A percentile compares a stretch with the other conserved stretches of the same genome.
These are phyloP conservation scores for Cordyceps cateniannulata DNA, from an alignment of 2,329 filamentous ascomycete species.

Conservation along the genomic window DNA sequence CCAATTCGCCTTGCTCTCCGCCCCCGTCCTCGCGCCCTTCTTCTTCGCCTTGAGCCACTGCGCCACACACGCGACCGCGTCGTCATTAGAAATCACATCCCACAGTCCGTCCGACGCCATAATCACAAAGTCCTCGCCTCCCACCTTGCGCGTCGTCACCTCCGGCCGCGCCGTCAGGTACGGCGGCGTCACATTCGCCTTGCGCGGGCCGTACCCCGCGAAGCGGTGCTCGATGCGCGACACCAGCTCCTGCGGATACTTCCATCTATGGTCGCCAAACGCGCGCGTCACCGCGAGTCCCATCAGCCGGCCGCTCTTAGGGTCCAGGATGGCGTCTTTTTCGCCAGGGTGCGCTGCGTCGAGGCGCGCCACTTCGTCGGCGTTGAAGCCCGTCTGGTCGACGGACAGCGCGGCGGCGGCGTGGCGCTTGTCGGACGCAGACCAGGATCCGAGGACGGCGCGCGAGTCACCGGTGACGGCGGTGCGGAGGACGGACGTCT, in stretches of 20 bases:
- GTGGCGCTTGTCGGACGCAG: slow-evolving; percentile 33
- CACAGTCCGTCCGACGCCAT: slow-evolving; percentile 63
- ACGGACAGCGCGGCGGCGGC: slow-evolving; percentile 47
- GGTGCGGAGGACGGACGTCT: slow-evolving; percentile 46
- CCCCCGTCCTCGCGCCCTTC: slow-evolving; percentile 14
- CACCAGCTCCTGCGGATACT: slow-evolving; percentile 49
- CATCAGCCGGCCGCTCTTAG: slow-evolving; percentile 50
- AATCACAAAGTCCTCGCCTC: slow-evolving; percentile 51
- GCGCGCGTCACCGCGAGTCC: slow-evolving; percentile 57
- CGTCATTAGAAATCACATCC: slow-evolving; percentile 50
- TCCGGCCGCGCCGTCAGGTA: slow-evolving; percentile 64
- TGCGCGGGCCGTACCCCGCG: slow-evolving; percentile 38
- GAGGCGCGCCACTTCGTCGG: slow-evolving; percentile 50
- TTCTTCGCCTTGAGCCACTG: slow-evolving; percentile 40
- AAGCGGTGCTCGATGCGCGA: slow-evolving; percentile 34
- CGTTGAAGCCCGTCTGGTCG: slow-evolving; percentile 62
- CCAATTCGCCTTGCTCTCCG: slow-evolving; percentile 13
- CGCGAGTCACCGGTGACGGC: slow-evolving; percentile 63
- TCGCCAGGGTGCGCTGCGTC: slow-evolving; percentile 56
- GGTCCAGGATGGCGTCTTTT: slow-evolving; percentile 41
- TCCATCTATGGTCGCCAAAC: slow-evolving; percentile 64
- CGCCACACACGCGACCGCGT: slow-evolving; percentile 52
- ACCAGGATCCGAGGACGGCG: slow-evolving; percentile 52
- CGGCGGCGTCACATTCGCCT: slow-evolving; percentile 49
- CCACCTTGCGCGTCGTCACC: slow-evolving; percentile 49